Evolutionary conservation across 495 filamentous ascomycete genomes (phyloP).

Genomic region (Beverwykella pulmonaria): DNA sequence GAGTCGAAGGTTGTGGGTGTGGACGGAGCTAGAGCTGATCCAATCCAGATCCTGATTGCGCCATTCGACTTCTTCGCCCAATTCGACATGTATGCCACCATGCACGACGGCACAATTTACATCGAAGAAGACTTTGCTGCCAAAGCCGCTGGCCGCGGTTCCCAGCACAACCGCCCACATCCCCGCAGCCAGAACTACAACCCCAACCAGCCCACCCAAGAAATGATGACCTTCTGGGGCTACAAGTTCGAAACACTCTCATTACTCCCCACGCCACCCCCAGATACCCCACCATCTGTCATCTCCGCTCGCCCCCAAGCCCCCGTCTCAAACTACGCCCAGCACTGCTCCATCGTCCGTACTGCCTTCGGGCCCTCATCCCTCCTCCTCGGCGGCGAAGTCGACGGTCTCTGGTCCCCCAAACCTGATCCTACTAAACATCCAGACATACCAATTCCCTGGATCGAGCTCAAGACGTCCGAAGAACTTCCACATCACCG

Average conservation of each 20-base stretch:
- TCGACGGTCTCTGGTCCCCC: slow-evolving; percentile 72
- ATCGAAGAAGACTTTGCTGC: slow-evolving; percentile 86
- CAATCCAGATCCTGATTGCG: slow-evolving; percentile 68
- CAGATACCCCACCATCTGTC: slow-evolving; percentile 64
- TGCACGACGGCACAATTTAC: slow-evolving; percentile 76
- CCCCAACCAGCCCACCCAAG: slow-evolving; percentile 53
- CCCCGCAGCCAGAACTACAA: slow-evolving; percentile 1
- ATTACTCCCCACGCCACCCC: slow-evolving; percentile 73
- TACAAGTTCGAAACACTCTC: slow-evolving; percentile 95
- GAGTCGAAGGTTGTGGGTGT: neutral
- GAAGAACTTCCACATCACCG: slow-evolving; percentile 60
- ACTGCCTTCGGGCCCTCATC: slow-evolving; percentile 76
- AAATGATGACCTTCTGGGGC: slow-evolving; percentile 72
- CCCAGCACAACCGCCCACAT: neutral
- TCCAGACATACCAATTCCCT: slow-evolving; percentile 63
- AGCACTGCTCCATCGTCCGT: slow-evolving; percentile 90
- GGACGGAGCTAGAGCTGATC: neutral
- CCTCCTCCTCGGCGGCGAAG: slow-evolving; percentile 87
- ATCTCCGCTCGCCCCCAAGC: slow-evolving; percentile 75
- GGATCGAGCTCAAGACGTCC: slow-evolving; percentile 93
- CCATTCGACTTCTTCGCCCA: slow-evolving; percentile 81
- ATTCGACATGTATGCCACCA: slow-evolving; percentile 95
- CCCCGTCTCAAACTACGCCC: slow-evolving; percentile 80
- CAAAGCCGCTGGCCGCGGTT: slow-evolving; percentile 54
- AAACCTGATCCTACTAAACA: slow-evolving; percentile 4